These are phyloP conservation scores for Epichloe baconii DNA, from an alignment of 2,329 filamentous ascomycete species.

Conservation along the genomic window DNA sequence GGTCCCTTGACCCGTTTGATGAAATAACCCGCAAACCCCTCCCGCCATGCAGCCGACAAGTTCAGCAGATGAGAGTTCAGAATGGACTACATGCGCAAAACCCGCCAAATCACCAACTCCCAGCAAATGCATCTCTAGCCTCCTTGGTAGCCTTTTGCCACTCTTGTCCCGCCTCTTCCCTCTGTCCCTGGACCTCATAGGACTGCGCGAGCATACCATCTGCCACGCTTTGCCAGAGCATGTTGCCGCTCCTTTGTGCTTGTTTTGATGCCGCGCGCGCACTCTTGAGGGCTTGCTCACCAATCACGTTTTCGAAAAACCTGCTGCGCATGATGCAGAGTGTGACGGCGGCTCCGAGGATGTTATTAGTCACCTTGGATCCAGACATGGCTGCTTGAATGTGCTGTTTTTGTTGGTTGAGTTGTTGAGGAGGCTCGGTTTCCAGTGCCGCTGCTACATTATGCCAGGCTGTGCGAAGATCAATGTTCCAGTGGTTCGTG, in stretches of 20 bases:
- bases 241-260: constrained; percentile 56
- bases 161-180: constrained; percentile 26
- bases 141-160: constrained; percentile 29
- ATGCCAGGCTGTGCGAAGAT: constrained; percentile 66
- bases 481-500: constrained; percentile 53
- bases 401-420: constrained; percentile 66
- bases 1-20: neutral
- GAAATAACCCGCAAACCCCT: neutral
- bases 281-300: constrained; percentile 67
- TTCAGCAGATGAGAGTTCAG: constrained; percentile 1
- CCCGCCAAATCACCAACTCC: constrained; percentile 15
- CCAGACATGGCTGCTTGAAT: constrained; percentile 61
- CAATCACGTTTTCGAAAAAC: constrained; percentile 72
- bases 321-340: constrained; percentile 74
- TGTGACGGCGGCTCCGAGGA: constrained; percentile 68
- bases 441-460: constrained; percentile 58
- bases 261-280: constrained; percentile 55
- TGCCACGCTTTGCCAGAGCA: constrained; percentile 68
- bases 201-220: constrained; percentile 67
- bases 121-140: constrained; percentile 29
- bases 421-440: constrained; percentile 48
- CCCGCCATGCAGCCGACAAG: constrained; percentile 1
- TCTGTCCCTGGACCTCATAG: constrained; percentile 57
- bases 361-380: constrained; percentile 57
- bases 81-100: constrained; percentile 7